Percentiles rank a stretch among this genome's conserved stretches.
phyloP scores from a whole-genome alignment of 2,329 filamentous ascomycete species.

The Colletotrichum navitas region DNA sequence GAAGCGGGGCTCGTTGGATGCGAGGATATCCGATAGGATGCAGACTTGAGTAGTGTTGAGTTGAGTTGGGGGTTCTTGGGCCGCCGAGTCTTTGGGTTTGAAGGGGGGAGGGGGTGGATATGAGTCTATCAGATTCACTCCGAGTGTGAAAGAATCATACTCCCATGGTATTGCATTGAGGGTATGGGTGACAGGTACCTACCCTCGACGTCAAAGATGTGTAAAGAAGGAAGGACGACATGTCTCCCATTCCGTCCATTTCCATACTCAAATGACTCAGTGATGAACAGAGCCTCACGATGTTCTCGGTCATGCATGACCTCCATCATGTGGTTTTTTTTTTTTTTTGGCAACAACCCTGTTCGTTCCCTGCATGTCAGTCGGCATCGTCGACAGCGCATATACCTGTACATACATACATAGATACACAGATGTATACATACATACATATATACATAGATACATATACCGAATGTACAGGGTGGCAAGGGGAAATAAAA shows the following conservation, averaged over 20 bases:
- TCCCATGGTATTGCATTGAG: background rate
- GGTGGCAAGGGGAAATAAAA: too few species aligned
- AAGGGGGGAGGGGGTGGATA: too few species aligned
- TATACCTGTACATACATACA: too few species aligned
- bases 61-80: background rate
- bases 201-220: background rate
- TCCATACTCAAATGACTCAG: background rate
- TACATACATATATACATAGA: too few species aligned
- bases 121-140: too few species aligned
- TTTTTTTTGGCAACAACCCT: too few species aligned
- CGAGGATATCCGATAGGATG: background rate
- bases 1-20: background rate
- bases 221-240: background rate
- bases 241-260: background rate
- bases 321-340: too few species aligned
- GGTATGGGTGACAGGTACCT: too few species aligned
- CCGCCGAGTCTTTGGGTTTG: background rate
- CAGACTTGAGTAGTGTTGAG: background rate
- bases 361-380: constrained; percentile 11
- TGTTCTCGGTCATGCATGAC: background rate
- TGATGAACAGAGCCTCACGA: background rate
- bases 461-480: too few species aligned
- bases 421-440: too few species aligned
- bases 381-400: background rate
- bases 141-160: too few species aligned